A percentile compares a stretch with the other conserved stretches of the same genome.
phyloP scores from a whole-genome alignment of 2,329 filamentous ascomycete species.

The Arthrocladium fulminans region DNA sequence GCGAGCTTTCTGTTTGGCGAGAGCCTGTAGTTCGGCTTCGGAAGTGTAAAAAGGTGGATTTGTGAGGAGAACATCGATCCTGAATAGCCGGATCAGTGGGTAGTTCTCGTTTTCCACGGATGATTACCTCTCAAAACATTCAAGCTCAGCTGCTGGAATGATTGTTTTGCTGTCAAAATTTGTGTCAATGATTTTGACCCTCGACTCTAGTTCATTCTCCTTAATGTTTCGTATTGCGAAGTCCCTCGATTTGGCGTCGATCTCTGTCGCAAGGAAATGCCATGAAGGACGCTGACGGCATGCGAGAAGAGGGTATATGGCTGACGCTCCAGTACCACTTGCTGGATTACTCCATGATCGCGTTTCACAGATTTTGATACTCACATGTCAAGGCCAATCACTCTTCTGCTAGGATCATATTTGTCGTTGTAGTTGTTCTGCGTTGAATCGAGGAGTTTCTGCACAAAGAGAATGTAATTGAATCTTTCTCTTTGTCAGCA shows the following conservation, averaged over 20 bases:
- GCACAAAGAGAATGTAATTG: constrained; percentile 87
- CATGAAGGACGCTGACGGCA: constrained; percentile 59
- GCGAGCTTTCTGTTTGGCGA: constrained; percentile 56
- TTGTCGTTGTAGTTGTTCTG: constrained; percentile 38
- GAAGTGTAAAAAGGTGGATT: constrained; percentile 94
- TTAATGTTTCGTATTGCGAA: constrained; percentile 60
- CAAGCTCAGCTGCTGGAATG: constrained; percentile 43
- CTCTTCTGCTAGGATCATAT: constrained; percentile 47
- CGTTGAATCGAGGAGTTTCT: constrained; percentile 67
- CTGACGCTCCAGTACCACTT: constrained; percentile 77
- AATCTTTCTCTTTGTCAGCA: constrained; percentile 48
- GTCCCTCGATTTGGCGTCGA: constrained; percentile 60
- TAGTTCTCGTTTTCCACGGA: background rate
- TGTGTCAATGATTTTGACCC: constrained; percentile 57
- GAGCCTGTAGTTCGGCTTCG: constrained; percentile 55
- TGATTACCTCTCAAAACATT: constrained; percentile 30
- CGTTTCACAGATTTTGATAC: background rate
- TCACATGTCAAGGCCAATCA: constrained; percentile 68
- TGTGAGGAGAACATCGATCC: constrained; percentile 77
- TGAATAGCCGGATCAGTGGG: constrained; percentile 15
- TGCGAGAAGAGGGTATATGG: constrained; percentile 81
- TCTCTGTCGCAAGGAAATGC: constrained; percentile 69
- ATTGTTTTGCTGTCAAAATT: constrained; percentile 39
- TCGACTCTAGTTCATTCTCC: constrained; percentile 53
- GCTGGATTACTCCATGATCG: background rate